These are phyloP conservation scores for Suillus weaverae DNA, from an alignment of 768 basidiomycete genomes.

Conservation along the genomic window DNA sequence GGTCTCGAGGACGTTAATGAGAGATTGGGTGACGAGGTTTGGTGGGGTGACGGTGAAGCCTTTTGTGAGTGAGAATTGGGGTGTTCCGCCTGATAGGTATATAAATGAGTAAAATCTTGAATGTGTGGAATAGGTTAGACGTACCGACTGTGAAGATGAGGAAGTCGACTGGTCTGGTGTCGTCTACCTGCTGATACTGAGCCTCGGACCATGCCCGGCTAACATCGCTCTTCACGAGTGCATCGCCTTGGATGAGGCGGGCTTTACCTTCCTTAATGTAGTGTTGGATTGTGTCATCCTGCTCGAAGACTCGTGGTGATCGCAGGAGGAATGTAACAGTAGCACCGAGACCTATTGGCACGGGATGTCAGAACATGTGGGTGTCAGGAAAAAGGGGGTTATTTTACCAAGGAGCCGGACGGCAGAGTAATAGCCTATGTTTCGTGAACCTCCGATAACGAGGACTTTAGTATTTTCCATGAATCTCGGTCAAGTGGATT, in stretches of 20 bases:
- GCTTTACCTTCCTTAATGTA: conserved; percentile 54
- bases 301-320: conserved; percentile 49
- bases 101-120: conserved; percentile 4
- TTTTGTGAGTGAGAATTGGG: conserved; percentile 45
- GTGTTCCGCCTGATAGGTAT: conserved; percentile 42
- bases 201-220: conserved; percentile 51
- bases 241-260: conserved; percentile 60
- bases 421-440: conserved; percentile 53
- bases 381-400: background rate
- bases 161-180: conserved; percentile 44
- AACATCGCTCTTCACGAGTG: conserved; percentile 52
- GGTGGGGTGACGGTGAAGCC: conserved; percentile 50
- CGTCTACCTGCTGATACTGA: conserved; percentile 20
- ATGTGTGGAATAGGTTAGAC: conserved; percentile 15
- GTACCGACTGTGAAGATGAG: conserved; percentile 64
- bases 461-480: conserved; percentile 37
- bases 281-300: conserved; percentile 50
- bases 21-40: conserved; percentile 57
- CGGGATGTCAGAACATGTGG: background rate
- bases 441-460: conserved; percentile 53
- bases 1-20: conserved; percentile 57
- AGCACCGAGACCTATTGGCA: conserved; percentile 49
- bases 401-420: conserved; percentile 47
- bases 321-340: conserved; percentile 67
- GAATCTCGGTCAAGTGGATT: background rate